phyloP scores from a whole-genome alignment of 2,329 filamentous ascomycete genomes.

The Aspergillus fumigatus region DNA sequence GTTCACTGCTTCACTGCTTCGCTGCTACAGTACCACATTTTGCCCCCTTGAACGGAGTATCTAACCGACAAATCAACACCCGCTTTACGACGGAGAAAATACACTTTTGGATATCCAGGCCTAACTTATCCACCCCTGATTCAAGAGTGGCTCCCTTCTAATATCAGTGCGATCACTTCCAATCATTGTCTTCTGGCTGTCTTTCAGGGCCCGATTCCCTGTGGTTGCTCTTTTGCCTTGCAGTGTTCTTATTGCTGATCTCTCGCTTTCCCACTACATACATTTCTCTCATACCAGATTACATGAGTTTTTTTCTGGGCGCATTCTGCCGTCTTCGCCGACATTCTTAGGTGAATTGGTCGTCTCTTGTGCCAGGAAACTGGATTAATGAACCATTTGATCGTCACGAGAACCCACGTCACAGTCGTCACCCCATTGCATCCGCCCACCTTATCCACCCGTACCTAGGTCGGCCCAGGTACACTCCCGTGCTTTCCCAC shows the following conservation, averaged over 20 bases:
- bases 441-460: neutral
- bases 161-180: neutral
- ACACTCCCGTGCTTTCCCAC: conserved; percentile 7
- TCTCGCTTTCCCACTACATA: neutral
- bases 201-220: neutral
- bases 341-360: conserved; percentile 14
- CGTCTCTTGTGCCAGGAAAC: conserved; percentile 5
- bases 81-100: neutral
- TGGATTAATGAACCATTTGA: conserved; percentile 14
- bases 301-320: neutral
- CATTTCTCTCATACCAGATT: conserved; percentile 1
- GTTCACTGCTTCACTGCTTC: neutral
- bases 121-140: neutral
- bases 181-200: neutral
- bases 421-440: conserved; percentile 6
- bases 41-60: neutral
- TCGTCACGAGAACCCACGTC: conserved; percentile 17
- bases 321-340: conserved; percentile 14
- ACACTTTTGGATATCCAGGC: neutral
- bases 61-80: neutral
- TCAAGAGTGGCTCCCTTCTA: too few species aligned
- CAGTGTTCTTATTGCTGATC: neutral
- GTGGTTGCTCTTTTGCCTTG: neutral
- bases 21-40: neutral
- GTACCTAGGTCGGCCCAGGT: neutral